Percentiles rank a stretch among this genome's conserved stretches.
These are phyloP conservation scores for Cymodocea nodosa DNA, from an alignment of 116 monocot species.

Conservation along the genomic window DNA sequence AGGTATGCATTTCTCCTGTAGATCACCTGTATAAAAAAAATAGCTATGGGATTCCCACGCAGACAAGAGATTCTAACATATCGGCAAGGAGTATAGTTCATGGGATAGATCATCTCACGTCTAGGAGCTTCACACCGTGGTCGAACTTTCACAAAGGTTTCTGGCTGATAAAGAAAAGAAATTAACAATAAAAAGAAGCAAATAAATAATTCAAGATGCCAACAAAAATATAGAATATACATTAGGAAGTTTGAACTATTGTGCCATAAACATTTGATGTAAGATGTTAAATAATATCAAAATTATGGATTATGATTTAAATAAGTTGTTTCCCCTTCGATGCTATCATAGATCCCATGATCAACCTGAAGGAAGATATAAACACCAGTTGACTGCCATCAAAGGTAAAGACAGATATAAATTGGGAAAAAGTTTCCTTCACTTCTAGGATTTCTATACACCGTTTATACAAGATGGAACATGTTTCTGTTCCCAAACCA, in stretches of 20 bases:
- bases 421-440: no score
- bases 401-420: no score
- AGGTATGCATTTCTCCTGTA: background rate
- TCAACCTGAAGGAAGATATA: no score
- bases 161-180: conserved; percentile 47
- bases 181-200: background rate
- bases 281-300: background rate
- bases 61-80: conserved; percentile 90
- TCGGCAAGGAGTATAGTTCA: conserved; percentile 83
- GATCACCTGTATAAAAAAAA: conserved; percentile 91
- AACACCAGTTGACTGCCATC: no score
- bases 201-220: background rate
- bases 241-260: background rate
- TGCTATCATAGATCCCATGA: no score
- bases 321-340: no score
- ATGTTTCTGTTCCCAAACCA: no score
- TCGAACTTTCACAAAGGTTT: conserved; percentile 85
- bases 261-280: background rate
- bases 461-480: no score
- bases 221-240: background rate
- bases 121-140: conserved; percentile 93
- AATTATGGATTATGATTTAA: no score
- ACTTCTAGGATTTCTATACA: no score
- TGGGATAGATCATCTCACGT: conserved; percentile 83
- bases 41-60: conserved; percentile 93